Base-by-base conservation (phyloP, 2,329 filamentous ascomycete genomes). In the Fulvia fulva region DNA sequence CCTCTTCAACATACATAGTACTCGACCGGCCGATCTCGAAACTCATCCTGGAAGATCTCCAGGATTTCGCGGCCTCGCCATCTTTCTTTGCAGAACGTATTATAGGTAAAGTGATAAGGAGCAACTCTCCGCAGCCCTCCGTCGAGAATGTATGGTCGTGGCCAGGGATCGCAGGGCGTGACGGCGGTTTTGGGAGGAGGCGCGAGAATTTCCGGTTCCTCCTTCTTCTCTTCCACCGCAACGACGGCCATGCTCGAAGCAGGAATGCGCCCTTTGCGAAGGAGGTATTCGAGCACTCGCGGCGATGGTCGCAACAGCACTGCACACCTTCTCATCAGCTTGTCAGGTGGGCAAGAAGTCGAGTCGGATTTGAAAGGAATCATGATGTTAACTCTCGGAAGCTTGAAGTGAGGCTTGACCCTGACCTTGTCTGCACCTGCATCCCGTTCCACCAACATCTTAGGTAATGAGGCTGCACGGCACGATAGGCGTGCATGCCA, bases 71-170 rank as follows among this genome's bases (percentile, higher is more conserved):
- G 82, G 30, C 87, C 90, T 55, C 93, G 84, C 94, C 94, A 99
- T 74, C 94, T 83, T 76, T 96, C 83, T 76, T 97, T 99, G 79
- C 90, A 94, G 77, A 85, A 91, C 0, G 93, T 97, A 71, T 96
- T 95, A 80, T 97, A 97, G 2, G 92, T 97, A 74, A 83, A 97
- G 72, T 94, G 86, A 72, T 99, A 97, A 3, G 93, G 93, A 45
- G 81, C 82, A 30, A 97, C 88, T 63, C 91, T 87, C 52, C 92
- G 87, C 61, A 99, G 78, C 8, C 90, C 91, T 66, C 88, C 87
- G 67, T 96, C 88, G 62, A 96, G 80, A 68, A 88, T 88, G 75
- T 97, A 97, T 0, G 91, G 91, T 57, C 79, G 77, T 49, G 83
- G 83, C 80, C 82, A 85, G 1, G 83, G 83, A 67, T 81, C 79